phyloP scores from a whole-genome alignment of 169 alveolate species.

The Plasmodium vivax region DNA sequence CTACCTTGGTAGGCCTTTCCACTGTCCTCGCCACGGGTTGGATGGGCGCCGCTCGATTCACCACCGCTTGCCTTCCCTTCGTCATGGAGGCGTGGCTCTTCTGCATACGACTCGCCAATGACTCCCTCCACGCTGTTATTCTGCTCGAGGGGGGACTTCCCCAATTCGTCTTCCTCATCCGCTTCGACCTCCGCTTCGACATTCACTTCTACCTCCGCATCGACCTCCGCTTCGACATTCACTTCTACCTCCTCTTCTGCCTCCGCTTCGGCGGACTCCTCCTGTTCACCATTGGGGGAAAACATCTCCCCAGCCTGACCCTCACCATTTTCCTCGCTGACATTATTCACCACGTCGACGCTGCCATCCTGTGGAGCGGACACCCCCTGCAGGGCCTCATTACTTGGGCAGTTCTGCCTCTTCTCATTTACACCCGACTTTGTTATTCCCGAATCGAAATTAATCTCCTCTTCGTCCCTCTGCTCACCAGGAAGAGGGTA shows the following conservation, averaged over 20 bases:
- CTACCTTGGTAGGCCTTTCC: not conserved
- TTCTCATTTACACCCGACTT: slow-evolving; percentile 11
- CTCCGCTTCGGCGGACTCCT: not conserved
- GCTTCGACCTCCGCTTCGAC: not conserved
- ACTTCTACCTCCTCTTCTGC: not conserved
- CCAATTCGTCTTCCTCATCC: not conserved
- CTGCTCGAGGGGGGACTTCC: not conserved
- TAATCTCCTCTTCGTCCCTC: not conserved
- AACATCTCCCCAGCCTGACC: not conserved
- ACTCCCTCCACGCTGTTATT: not conserved
- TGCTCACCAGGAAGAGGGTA: not conserved
- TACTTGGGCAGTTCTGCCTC: not conserved
- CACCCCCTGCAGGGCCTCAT: not conserved
- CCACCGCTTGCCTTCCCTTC: slow-evolving; percentile 1
- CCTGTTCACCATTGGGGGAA: not conserved
- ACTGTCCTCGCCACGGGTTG: not conserved
- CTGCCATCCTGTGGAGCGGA: not conserved
- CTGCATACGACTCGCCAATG: not conserved
- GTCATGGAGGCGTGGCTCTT: not conserved
- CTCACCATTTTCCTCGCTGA: not conserved
- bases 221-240: not conserved
- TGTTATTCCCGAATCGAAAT: slow-evolving; percentile 9
- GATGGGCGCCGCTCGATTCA: not conserved
- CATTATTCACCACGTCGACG: not conserved
- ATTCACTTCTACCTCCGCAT: not conserved